A percentile compares a stretch with the other conserved stretches of the same genome.
These are phyloP conservation scores for Phytophthora citrophthora DNA, from an alignment of 352 stramenopile species.

Conservation along the genomic window DNA sequence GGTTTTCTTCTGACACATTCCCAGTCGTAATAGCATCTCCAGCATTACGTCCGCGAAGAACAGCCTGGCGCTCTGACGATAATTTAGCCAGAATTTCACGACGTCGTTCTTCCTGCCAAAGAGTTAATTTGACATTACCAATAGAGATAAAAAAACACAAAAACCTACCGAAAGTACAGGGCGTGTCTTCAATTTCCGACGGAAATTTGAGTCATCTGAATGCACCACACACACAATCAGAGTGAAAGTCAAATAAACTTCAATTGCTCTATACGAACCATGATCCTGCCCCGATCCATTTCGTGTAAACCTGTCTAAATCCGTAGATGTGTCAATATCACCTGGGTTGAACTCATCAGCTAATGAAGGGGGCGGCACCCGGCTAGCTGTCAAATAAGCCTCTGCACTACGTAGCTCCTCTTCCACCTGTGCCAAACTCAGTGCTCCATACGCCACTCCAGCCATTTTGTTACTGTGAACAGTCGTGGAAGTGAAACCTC, in stretches of 20 bases:
- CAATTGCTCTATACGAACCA: conserved; percentile 1
- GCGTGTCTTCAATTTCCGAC: conserved; percentile 35
- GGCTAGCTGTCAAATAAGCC: conserved; percentile 53
- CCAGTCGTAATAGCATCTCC: background rate
- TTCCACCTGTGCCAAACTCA: conserved; percentile 70
- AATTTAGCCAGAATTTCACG: conserved; percentile 75
- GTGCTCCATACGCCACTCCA: conserved; percentile 9
- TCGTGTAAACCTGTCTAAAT: conserved; percentile 3
- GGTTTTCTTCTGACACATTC: no score
- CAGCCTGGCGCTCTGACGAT: conserved; percentile 56
- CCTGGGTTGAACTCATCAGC: background rate
- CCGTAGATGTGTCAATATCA: background rate
- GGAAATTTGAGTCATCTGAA: conserved; percentile 31
- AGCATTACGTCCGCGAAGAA: conserved; percentile 23
- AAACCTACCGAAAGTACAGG: conserved; percentile 46
- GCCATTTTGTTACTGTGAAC: conserved; percentile 31
- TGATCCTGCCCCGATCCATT: conserved; percentile 9
- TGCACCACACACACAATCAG: conserved; percentile 1
- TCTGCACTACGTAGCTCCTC: conserved; percentile 70
- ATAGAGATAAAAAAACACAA: background rate
- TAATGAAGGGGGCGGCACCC: background rate
- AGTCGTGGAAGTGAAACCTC: conserved; percentile 19
- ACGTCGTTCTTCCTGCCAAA: conserved; percentile 54
- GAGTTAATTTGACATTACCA: conserved; percentile 3
- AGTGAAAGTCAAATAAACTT: background rate